phyloP scores from a whole-genome alignment of 2,329 filamentous ascomycete species.

The Bipolaris gigantea region DNA sequence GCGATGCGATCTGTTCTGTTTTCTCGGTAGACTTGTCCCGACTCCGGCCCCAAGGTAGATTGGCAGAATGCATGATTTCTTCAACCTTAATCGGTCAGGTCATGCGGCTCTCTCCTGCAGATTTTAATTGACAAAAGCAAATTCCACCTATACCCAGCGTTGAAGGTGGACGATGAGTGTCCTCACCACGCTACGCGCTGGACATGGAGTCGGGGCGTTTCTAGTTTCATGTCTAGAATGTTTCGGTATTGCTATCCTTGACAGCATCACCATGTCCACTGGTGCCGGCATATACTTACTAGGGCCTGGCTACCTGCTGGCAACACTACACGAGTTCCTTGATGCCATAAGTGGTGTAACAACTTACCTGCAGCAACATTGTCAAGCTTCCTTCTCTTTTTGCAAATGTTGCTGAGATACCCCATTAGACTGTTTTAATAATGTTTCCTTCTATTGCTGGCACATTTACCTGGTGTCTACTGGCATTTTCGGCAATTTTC shows the following conservation, averaged over 20 bases:
- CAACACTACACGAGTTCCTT: not conserved
- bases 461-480: conserved; percentile 32
- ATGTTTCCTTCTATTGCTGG: conserved; percentile 31
- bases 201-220: conserved; percentile 9
- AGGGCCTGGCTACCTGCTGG: conserved; percentile 1
- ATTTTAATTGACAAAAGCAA: not conserved
- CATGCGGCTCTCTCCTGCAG: too few species aligned
- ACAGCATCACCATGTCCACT: not conserved
- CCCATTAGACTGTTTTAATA: conserved; percentile 21
- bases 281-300: conserved; percentile 20
- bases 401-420: conserved; percentile 10
- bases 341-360: conserved; percentile 11
- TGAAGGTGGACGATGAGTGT: not conserved
- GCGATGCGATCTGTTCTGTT: not conserved
- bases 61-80: not conserved
- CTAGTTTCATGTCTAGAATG: conserved; percentile 26
- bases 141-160: not conserved
- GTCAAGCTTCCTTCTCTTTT: conserved; percentile 3
- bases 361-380: conserved; percentile 7
- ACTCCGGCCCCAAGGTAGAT: too few species aligned
- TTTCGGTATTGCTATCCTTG: conserved; percentile 23
- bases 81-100: not conserved
- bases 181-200: not conserved
- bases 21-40: not conserved
- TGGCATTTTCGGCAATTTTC: conserved; percentile 13